phyloP scores from a whole-genome alignment of 2,329 filamentous ascomycete species.

The Dactylonectria macrodidyma region DNA sequence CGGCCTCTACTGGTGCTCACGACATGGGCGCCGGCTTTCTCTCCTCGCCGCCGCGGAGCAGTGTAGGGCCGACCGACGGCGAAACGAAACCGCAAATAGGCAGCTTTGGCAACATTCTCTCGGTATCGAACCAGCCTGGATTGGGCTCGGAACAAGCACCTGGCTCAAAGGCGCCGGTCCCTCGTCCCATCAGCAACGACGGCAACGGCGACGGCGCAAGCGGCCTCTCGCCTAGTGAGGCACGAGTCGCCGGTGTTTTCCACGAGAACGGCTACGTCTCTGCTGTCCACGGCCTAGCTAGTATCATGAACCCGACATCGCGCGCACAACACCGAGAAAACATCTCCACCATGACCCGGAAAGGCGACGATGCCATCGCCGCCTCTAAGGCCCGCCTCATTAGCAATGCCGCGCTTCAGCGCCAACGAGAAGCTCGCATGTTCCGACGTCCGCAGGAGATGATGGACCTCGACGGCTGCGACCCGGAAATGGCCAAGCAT shows the following conservation, averaged over 20 bases:
- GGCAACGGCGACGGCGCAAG: constrained; percentile 47
- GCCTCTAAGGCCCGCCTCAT: constrained; percentile 53
- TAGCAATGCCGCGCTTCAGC: constrained; percentile 54
- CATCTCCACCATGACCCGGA: constrained; percentile 47
- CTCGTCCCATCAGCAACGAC: constrained; percentile 48
- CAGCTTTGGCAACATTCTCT: constrained; percentile 45
- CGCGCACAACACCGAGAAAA: constrained; percentile 48
- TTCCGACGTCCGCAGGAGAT: constrained; percentile 49
- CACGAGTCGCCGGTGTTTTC: constrained; percentile 53
- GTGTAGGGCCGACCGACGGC: constrained; percentile 45
- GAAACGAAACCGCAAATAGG: constrained; percentile 45
- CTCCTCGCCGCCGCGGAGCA: constrained; percentile 47
- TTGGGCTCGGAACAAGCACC: constrained; percentile 33
- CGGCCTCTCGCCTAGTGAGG: constrained; percentile 52
- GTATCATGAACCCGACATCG: constrained; percentile 53
- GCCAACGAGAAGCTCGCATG: constrained; percentile 51
- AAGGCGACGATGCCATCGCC: constrained; percentile 47
- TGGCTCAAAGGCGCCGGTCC: constrained; percentile 35
- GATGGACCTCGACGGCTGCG: constrained; percentile 54
- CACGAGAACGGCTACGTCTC: constrained; percentile 54
- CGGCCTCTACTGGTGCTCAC: constrained; percentile 43
- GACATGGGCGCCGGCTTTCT: constrained; percentile 48
- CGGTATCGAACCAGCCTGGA: constrained; percentile 32
- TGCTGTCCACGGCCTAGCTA: constrained; percentile 53
- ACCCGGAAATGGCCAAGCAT: constrained; percentile 54